Conservation (phyloP, 1,284 basidiomycete genomes). For the Ustilago xerochloae region DNA sequence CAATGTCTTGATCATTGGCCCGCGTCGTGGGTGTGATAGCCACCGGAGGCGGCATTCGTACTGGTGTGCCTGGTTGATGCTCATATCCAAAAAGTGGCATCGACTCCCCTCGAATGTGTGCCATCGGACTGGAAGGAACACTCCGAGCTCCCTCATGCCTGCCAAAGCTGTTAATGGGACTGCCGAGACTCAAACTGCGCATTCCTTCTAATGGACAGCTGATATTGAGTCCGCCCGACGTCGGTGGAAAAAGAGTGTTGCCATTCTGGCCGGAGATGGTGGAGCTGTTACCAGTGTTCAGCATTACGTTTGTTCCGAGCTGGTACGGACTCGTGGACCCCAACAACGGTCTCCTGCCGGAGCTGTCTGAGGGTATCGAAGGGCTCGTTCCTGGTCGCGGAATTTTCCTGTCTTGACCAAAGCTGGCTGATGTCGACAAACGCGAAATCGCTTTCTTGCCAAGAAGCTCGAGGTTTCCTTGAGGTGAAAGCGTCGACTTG, state of each 20-base stretch:
- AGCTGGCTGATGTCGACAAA: slow-evolving; percentile 13
- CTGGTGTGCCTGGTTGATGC: neutral
- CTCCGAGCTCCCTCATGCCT: neutral
- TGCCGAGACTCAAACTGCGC: slow-evolving; percentile 11
- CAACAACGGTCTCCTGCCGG: neutral
- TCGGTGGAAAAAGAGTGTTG: neutral
- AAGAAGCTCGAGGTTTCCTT: slow-evolving; percentile 6
- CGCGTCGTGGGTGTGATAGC: neutral
- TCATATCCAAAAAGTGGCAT: slow-evolving; percentile 8
- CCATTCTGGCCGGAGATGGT: neutral
- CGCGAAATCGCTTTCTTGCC: slow-evolving; percentile 4
- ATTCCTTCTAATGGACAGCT: slow-evolving; percentile 19
- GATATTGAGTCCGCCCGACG: slow-evolving; percentile 9
- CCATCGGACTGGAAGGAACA: slow-evolving; percentile 16
- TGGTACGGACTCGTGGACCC: neutral
- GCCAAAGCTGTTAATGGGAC: neutral
- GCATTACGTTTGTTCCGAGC: neutral
- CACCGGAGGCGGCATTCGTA: neutral
- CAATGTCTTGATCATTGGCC: slow-evolving; percentile 3
- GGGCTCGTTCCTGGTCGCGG: neutral
- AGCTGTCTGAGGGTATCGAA: neutral
- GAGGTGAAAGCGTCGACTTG: neutral
- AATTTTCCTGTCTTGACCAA: neutral
- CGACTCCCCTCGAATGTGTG: slow-evolving; percentile 24
- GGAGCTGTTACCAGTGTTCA: neutral